phyloP scores from a whole-genome alignment of 768 basidiomycete genomes.

The Boletus eberwhitei region DNA sequence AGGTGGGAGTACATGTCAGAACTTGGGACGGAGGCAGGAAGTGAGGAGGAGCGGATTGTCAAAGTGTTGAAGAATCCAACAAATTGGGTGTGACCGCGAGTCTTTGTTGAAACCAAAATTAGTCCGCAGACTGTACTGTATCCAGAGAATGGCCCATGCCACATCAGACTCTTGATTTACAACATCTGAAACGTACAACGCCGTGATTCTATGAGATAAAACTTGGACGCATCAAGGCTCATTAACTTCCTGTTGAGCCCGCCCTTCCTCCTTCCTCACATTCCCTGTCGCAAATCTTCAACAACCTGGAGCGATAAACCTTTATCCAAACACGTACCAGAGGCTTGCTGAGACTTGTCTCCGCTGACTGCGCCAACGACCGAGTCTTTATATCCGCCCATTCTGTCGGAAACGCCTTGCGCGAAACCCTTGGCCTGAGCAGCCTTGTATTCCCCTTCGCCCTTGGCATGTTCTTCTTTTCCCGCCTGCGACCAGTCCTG shows the following conservation, averaged over 20 bases:
- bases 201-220: neutral
- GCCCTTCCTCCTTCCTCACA: conserved; percentile 50
- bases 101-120: no score
- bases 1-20: conserved; percentile 90
- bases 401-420: conserved; percentile 44
- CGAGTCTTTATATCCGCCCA: conserved; percentile 50
- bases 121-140: no score
- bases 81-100: conserved; percentile 49
- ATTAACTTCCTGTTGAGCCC: conserved; percentile 52
- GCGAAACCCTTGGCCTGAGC: conserved; percentile 50
- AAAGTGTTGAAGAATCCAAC: conserved; percentile 57
- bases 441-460: conserved; percentile 45
- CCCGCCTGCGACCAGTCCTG: conserved; percentile 43
- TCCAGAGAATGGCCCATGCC: neutral
- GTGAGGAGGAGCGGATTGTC: conserved; percentile 64
- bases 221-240: conserved; percentile 23
- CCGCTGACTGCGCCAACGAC: conserved; percentile 55
- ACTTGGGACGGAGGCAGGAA: conserved; percentile 57
- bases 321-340: conserved; percentile 33
- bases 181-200: neutral
- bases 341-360: conserved; percentile 48
- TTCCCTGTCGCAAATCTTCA: conserved; percentile 40
- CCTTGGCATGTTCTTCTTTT: conserved; percentile 47
- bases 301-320: rapidly evolving
- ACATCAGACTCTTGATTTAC: neutral